A percentile compares a stretch with the other conserved stretches of the same genome.
phyloP scores from a whole-genome alignment of 352 stramenopile species.

The Pythium biforme region DNA sequence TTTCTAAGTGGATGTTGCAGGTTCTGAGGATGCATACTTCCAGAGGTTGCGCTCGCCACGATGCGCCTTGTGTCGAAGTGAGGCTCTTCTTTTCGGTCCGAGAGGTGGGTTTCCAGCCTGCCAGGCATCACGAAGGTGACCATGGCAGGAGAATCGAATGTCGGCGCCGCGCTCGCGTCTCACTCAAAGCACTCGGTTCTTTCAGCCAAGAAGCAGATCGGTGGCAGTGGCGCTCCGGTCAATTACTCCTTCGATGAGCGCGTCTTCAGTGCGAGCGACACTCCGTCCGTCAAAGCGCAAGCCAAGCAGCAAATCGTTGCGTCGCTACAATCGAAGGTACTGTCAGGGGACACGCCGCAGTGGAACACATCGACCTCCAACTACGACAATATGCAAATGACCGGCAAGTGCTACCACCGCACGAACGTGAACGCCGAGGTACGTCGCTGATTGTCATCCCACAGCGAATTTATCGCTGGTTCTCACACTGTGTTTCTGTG shows the following conservation, averaged over 20 bases:
- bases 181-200: conserved; percentile 6
- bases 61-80: neutral
- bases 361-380: conserved; percentile 74
- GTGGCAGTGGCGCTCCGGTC: conserved; percentile 48
- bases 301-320: conserved; percentile 68
- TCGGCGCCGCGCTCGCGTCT: neutral
- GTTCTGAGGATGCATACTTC: conserved; percentile 10
- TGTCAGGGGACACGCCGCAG: conserved; percentile 47
- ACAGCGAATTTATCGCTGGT: neutral
- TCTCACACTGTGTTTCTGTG: neutral
- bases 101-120: neutral
- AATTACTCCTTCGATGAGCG: conserved; percentile 75
- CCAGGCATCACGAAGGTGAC: neutral
- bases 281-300: conserved; percentile 43
- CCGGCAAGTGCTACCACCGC: conserved; percentile 71
- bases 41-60: neutral
- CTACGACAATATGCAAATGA: conserved; percentile 73
- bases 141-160: conserved; percentile 8
- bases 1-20: neutral
- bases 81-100: neutral
- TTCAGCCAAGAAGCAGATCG: conserved; percentile 60
- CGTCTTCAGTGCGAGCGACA: conserved; percentile 68
- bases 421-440: conserved; percentile 81
- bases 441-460: too few species aligned
- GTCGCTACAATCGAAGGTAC: conserved; percentile 56